Evolutionary conservation across 2,329 filamentous ascomycete species (phyloP).

Genomic region (Pochonia chlamydosporia): DNA sequence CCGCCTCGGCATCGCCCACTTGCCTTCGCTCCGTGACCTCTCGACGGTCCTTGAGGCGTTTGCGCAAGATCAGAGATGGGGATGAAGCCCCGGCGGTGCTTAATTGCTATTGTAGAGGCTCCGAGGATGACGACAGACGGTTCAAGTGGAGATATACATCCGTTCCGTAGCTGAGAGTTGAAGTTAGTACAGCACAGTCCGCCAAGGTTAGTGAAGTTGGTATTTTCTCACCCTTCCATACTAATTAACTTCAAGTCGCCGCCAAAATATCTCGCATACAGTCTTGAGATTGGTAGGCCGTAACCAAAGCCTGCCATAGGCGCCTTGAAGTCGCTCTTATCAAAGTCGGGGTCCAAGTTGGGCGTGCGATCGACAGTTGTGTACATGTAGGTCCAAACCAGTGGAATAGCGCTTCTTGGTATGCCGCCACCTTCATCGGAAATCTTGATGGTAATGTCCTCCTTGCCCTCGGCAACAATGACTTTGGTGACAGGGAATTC

Average conservation of each 20-base stretch:
- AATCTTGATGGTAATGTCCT: slow-evolving; percentile 99
- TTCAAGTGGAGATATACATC: slow-evolving; percentile 98
- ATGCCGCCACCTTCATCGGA: slow-evolving; percentile 96
- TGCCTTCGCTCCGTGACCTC: slow-evolving; percentile 85
- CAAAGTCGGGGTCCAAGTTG: slow-evolving; percentile 92
- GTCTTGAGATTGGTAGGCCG: slow-evolving; percentile 83
- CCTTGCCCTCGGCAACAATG: slow-evolving; percentile 93
- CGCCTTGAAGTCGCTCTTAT: slow-evolving; percentile 98
- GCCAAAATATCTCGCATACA: slow-evolving; percentile 96
- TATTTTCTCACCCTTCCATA: slow-evolving; percentile 83
- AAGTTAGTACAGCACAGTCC: no score
- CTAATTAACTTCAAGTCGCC: slow-evolving; percentile 96
- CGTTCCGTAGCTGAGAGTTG: slow-evolving; percentile 72
- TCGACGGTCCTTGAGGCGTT: slow-evolving; percentile 57
- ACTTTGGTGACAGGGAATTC: slow-evolving; percentile 96
- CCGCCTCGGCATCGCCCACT: slow-evolving; percentile 79
- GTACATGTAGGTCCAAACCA: slow-evolving; percentile 99
- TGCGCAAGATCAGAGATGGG: slow-evolving; percentile 41
- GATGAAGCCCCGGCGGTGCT: slow-evolving; percentile 33
- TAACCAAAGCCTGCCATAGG: slow-evolving; percentile 99
- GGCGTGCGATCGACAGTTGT: slow-evolving; percentile 96
- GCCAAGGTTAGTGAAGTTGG: no score
- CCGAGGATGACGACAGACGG: slow-evolving; percentile 87
- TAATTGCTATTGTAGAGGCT: slow-evolving; percentile 93
- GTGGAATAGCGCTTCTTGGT: slow-evolving; percentile 81